Percentiles rank a stretch among this genome's conserved stretches.
phyloP scores from a whole-genome alignment of 805 yeast species.

The Nakazawaea wickerhamii region DNA sequence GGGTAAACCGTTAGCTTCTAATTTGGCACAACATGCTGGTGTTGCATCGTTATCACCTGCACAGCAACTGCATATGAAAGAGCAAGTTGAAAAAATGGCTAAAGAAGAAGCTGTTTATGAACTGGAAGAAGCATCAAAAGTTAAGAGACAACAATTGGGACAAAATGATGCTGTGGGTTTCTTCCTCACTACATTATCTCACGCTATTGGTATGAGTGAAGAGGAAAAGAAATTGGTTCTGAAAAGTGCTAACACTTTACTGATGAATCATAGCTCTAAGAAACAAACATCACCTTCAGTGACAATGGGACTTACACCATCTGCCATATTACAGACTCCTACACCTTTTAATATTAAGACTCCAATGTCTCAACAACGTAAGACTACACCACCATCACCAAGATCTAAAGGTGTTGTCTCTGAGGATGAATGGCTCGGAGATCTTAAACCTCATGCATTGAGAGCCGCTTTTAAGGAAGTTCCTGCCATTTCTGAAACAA shows the following conservation, averaged over 20 bases:
- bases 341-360: slow-evolving; percentile 29
- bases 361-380: slow-evolving; percentile 20
- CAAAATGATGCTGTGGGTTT: slow-evolving; percentile 41
- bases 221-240: slow-evolving; percentile 25
- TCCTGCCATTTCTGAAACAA: slow-evolving; percentile 30
- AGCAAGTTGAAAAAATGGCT: slow-evolving; percentile 23
- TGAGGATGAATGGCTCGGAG: slow-evolving; percentile 29
- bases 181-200: slow-evolving; percentile 46
- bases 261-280: slow-evolving; percentile 7
- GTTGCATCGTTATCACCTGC: slow-evolving; percentile 20
- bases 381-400: slow-evolving; percentile 34
- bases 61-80: slow-evolving; percentile 25
- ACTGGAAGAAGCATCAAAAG: slow-evolving; percentile 34
- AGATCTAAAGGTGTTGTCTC: slow-evolving; percentile 18
- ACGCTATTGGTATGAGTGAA: slow-evolving; percentile 41
- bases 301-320: slow-evolving; percentile 28
- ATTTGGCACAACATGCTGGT: slow-evolving; percentile 6
- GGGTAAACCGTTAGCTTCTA: slow-evolving; percentile 2
- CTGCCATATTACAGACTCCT: slow-evolving; percentile 34
- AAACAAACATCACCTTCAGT: slow-evolving; percentile 12
- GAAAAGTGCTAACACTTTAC: slow-evolving; percentile 13
- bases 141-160: slow-evolving; percentile 41
- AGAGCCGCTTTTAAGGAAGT: slow-evolving; percentile 42
- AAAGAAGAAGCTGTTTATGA: slow-evolving; percentile 24
- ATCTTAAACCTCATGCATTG: slow-evolving; percentile 40